These are phyloP conservation scores for Fusarium tricinctum DNA, from an alignment of 2,329 filamentous ascomycete species.

Conservation along the genomic window DNA sequence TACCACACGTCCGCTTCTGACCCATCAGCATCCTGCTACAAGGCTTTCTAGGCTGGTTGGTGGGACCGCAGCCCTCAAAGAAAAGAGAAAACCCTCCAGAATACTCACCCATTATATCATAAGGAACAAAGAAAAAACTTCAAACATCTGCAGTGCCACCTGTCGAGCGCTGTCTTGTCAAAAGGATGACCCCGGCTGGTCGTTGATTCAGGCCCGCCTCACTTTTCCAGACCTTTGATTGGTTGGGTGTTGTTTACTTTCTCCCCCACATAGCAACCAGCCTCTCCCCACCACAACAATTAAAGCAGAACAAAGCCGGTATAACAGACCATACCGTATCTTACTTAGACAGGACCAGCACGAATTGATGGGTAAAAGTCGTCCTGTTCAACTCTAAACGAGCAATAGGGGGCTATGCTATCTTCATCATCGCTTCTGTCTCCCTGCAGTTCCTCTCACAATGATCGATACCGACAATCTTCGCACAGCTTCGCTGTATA, in stretches of 20 bases:
- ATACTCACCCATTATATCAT: not conserved
- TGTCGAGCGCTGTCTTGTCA: constrained; percentile 47
- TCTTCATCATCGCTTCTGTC: constrained; percentile 37
- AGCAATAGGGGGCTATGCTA: constrained; percentile 42
- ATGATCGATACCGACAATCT: constrained; percentile 74
- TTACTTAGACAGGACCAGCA: constrained; percentile 32
- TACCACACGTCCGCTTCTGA: constrained; percentile 13
- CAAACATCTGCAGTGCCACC: constrained; percentile 45
- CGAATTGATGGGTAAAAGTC: constrained; percentile 28
- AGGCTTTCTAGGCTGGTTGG: constrained; percentile 30
- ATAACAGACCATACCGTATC: constrained; percentile 19
- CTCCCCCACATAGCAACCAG: constrained; percentile 56
- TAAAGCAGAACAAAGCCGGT: constrained; percentile 37
- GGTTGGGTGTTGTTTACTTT: constrained; percentile 56
- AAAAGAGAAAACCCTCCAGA: not conserved
- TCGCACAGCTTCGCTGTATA: constrained; percentile 76
- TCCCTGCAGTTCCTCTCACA: constrained; percentile 32
- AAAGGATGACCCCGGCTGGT: constrained; percentile 35
- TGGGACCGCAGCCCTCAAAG: constrained; percentile 35
- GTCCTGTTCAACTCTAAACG: constrained; percentile 21
- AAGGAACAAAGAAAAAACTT: not conserved
- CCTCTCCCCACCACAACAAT: constrained; percentile 49
- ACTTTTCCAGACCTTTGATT: constrained; percentile 48
- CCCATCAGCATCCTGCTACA: constrained; percentile 17
- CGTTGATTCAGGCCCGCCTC: constrained; percentile 31